Evolutionary conservation across 2,329 filamentous ascomycete genomes (phyloP).

Genomic region (Graphilbum fragrans): DNA sequence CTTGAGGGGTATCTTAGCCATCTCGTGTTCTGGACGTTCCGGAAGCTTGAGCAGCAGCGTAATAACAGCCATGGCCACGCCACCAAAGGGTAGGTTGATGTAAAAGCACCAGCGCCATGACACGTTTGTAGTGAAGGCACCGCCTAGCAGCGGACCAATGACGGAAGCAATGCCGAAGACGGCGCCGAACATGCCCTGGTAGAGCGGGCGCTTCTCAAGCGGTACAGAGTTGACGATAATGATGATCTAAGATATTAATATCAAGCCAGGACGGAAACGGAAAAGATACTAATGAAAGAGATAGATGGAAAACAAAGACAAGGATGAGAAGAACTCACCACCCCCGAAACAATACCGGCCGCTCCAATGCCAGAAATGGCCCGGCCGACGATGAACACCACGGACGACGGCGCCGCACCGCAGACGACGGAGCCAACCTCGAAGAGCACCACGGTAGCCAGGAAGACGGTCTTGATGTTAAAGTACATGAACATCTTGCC

Average conservation of each 20-base stretch:
- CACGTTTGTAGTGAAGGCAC: slow-evolving; percentile 23
- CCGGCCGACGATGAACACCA: slow-evolving; percentile 41
- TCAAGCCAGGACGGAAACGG: no score
- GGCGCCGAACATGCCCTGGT: neutral
- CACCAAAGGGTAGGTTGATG: slow-evolving; percentile 26
- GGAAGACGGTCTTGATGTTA: slow-evolving; percentile 24
- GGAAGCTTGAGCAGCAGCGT: slow-evolving; percentile 19
- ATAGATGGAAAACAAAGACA: neutral
- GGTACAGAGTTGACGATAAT: slow-evolving; percentile 29
- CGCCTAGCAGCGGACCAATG: slow-evolving; percentile 33
- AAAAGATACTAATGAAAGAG: neutral
- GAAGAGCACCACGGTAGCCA: slow-evolving; percentile 33
- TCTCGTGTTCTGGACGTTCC: slow-evolving; percentile 19
- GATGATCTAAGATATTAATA: no score
- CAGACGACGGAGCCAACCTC: slow-evolving; percentile 43
- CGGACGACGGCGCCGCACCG: slow-evolving; percentile 30
- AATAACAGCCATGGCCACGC: slow-evolving; percentile 18
- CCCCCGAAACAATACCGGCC: slow-evolving; percentile 36
- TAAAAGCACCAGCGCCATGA: slow-evolving; percentile 33
- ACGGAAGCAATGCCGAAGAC: slow-evolving; percentile 18
- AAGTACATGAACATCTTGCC: slow-evolving; percentile 37
- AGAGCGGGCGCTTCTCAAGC: slow-evolving; percentile 24
- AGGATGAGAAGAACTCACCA: slow-evolving; percentile 22
- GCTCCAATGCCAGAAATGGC: slow-evolving; percentile 39
- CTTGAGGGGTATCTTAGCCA: slow-evolving; percentile 16